Percentiles rank a stretch among this genome's conserved stretches.
Conservation (phyloP, 768 basidiomycete genomes). For the Xerocomus brunneocitrinus region DNA sequence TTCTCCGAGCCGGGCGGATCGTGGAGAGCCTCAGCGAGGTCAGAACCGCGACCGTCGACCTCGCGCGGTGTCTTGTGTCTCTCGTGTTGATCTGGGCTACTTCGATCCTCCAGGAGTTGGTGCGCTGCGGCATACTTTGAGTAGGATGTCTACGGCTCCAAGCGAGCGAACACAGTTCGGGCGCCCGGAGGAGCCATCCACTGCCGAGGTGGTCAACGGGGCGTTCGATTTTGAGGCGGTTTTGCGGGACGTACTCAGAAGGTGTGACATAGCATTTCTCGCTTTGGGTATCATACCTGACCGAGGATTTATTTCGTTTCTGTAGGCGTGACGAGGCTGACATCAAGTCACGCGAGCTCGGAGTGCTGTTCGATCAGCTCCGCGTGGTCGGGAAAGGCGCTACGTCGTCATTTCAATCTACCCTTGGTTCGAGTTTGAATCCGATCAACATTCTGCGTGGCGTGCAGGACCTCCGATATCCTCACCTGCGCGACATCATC, state of each 20-base stretch:
- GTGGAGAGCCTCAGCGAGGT: not conserved
- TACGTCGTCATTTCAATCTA: slow-evolving; percentile 50
- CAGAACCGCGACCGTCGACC: not conserved
- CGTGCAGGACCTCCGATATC: slow-evolving; percentile 49
- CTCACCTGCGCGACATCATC: slow-evolving; percentile 55
- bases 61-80: slow-evolving; percentile 12
- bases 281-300: not conserved
- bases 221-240: slow-evolving; percentile 30
- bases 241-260: slow-evolving; percentile 21
- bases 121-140: slow-evolving; percentile 17
- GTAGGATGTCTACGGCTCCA: slow-evolving; percentile 10
- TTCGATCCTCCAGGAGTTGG: slow-evolving; percentile 52
- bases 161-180: slow-evolving; percentile 1
- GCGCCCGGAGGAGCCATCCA: not conserved
- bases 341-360: slow-evolving; percentile 52
- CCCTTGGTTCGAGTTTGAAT: slow-evolving; percentile 61
- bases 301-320: not conserved
- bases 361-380: slow-evolving; percentile 56
- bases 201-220: slow-evolving; percentile 15
- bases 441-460: slow-evolving; percentile 40
- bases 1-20: not conserved
- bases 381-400: slow-evolving; percentile 57
- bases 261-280: slow-evolving; percentile 4
- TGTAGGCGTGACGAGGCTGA: slow-evolving; percentile 44
- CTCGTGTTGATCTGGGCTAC: slow-evolving; percentile 41